Base-by-base conservation (phyloP, 2,329 filamentous ascomycete genomes). In the Samsoniella hepiali region DNA sequence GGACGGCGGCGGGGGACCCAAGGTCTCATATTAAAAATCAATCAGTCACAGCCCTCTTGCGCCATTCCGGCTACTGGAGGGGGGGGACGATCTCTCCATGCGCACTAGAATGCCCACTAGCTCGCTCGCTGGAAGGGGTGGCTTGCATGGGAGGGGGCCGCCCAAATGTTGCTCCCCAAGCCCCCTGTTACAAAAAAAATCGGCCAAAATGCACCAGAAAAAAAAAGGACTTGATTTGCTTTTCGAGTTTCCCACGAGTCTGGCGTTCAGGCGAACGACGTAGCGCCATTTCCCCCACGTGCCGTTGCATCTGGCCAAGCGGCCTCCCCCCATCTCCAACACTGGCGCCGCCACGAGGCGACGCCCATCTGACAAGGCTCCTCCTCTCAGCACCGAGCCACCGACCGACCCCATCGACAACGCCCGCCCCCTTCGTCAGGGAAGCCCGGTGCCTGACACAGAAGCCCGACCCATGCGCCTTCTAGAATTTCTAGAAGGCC, bases 31-130 rank as follows among this genome's bases (percentile, higher is more conserved):
- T 60, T 58, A 36, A 58, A 11, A 22, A 49, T 22, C 22, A 22
- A 22, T 22, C 7, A 47, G 42, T 56, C 53, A n/a, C 38, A 56
- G 36, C 53, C 54, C 34, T 58, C 44, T 58, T 58, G 32, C 42
- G 56, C 56, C 56, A 58, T 58, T 49, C 56, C 56, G 56, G 22
- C 54, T 44, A 57, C 40, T 45, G 34, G n/a, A n/a, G 38, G 13
- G 5, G 38, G 31, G 42, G 17, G 55, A 47, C n/a, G 55, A 58
- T 58, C 55, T n/a, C 40, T 40, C 10, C 22, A 54, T 17, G 29
- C 49, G 29, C 49, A 34, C 27, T 13, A 17, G 22, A 22, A 22
- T 22, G 22, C 22, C 29, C 29, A 17, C 29, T 3, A 50, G 27
- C 13, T 51, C 15, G 27, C 38, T 38, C 34, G 9, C 22, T 22